Conservation (phyloP, 257 asterid genomes). For the Nicotiana attenuata region DNA sequence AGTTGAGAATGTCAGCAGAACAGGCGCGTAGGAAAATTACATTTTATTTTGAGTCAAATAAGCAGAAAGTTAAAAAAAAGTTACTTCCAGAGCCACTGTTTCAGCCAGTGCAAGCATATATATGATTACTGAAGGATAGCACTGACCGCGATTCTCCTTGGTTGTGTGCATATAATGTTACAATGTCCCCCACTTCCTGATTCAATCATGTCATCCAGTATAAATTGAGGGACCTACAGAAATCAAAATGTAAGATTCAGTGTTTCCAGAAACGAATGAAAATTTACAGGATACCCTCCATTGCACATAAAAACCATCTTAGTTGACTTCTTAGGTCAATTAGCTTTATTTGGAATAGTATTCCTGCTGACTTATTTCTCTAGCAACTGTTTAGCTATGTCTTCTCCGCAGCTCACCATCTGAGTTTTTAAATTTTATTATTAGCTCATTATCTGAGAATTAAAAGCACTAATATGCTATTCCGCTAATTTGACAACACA, state of each 20-base stretch:
- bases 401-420: background rate
- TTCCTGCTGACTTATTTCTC: background rate
- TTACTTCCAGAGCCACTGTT: background rate
- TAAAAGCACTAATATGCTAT: background rate
- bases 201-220: conserved; percentile 92
- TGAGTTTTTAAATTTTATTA: no score
- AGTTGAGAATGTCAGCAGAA: conserved; percentile 1
- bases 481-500: background rate
- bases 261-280: background rate
- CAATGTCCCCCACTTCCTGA: conserved; percentile 81
- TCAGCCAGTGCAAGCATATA: background rate
- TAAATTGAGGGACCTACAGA: conserved; percentile 89
- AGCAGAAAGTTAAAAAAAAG: background rate
- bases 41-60: conserved; percentile 2
- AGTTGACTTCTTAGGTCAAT: background rate
- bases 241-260: conserved; percentile 19
- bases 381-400: background rate
- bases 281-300: background rate
- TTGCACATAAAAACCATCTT: background rate
- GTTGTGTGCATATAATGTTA: conserved; percentile 93
- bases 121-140: background rate
- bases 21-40: background rate
- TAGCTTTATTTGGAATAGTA: background rate
- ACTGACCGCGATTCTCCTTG: conserved; percentile 83
- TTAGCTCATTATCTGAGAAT: background rate